A percentile compares a stretch with the other conserved stretches of the same genome.
Evolutionary conservation across 2,329 filamentous ascomycete genomes (phyloP).

Genomic region (Aspergillus brasiliensis): DNA sequence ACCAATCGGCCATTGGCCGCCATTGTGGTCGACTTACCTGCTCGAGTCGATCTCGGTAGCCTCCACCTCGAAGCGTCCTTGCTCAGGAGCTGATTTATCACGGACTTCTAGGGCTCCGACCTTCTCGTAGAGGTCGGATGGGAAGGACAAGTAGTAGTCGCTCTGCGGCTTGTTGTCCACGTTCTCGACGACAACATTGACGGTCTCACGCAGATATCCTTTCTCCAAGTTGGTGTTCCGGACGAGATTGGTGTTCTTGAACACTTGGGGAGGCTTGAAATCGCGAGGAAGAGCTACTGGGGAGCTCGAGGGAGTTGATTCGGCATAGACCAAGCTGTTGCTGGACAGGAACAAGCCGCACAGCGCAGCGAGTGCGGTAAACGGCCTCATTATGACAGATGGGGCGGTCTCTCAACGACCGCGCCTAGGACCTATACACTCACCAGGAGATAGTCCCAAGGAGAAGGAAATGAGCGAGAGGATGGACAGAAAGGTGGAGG

Average conservation of each 20-base stretch:
- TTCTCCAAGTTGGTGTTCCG: slow-evolving; percentile 92
- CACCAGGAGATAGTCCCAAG: slow-evolving; percentile 20
- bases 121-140: slow-evolving; percentile 70
- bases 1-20: slow-evolving; percentile 41
- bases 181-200: slow-evolving; percentile 96
- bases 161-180: slow-evolving; percentile 74
- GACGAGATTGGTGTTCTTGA: slow-evolving; percentile 90
- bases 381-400: slow-evolving; percentile 43
- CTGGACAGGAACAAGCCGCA: slow-evolving; percentile 38
- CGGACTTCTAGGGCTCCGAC: slow-evolving; percentile 87
- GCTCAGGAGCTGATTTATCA: slow-evolving; percentile 78
- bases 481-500: slow-evolving; percentile 2
- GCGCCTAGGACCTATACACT: slow-evolving; percentile 26
- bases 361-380: slow-evolving; percentile 39
- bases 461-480: slow-evolving; percentile 17
- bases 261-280: slow-evolving; percentile 86
- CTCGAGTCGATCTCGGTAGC: slow-evolving; percentile 62
- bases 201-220: slow-evolving; percentile 81
- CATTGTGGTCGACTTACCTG: slow-evolving; percentile 57
- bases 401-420: slow-evolving; percentile 30
- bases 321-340: slow-evolving; percentile 36
- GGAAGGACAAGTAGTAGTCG: slow-evolving; percentile 91
- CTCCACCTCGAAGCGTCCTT: slow-evolving; percentile 69
- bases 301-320: slow-evolving; percentile 30
- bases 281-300: slow-evolving; percentile 42